Evolutionary conservation across 352 stramenopile genomes (phyloP).

Genomic region (Thraustochytrium striatum): DNA sequence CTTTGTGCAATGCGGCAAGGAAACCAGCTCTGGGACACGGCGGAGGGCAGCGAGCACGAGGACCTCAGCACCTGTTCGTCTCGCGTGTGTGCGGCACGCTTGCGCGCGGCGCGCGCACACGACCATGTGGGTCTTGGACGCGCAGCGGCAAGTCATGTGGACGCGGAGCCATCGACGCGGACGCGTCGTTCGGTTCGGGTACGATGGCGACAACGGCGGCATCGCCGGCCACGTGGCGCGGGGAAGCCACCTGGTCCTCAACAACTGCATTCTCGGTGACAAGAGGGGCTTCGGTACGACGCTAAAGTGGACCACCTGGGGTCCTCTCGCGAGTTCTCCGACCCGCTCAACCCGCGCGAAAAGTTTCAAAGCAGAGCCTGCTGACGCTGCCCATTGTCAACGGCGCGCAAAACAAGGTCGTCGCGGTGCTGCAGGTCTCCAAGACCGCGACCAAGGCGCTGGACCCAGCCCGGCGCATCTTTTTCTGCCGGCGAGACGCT

Average conservation of each 20-base stretch:
- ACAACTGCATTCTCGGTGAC: constrained; percentile 14
- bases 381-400: constrained; percentile 24
- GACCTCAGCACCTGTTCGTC: no score
- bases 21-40: no score
- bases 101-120: no score
- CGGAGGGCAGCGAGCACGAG: no score
- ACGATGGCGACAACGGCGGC: background rate
- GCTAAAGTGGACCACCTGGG: constrained; percentile 31
- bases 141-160: background rate
- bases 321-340: constrained; percentile 20
- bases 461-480: background rate
- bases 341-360: background rate
- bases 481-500: constrained; percentile 26
- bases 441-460: constrained; percentile 18
- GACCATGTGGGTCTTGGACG: constrained; percentile 30
- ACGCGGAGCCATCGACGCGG: constrained; percentile 16
- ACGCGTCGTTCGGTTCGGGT: background rate
- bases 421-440: constrained; percentile 7
- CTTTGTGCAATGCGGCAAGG: no score
- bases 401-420: background rate
- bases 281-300: background rate
- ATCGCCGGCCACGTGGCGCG: constrained; percentile 36
- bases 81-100: no score
- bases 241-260: background rate
- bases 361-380: constrained; percentile 20